These are phyloP conservation scores for Myriosclerotinia scirpicola DNA, from an alignment of 2,329 filamentous ascomycete species.

Conservation along the genomic window DNA sequence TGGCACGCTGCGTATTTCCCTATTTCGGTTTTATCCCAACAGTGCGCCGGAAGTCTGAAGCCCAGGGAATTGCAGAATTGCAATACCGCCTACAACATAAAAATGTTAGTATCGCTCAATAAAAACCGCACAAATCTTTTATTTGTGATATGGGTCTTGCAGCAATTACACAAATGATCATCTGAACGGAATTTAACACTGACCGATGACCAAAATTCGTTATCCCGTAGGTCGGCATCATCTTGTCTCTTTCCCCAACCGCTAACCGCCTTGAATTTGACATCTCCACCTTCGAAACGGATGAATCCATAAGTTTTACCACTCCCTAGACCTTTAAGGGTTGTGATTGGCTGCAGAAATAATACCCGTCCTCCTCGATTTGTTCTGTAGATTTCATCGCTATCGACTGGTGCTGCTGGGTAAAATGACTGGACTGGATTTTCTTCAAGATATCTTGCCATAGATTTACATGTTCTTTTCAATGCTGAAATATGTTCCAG, in stretches of 20 bases:
- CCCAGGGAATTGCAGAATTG: constrained; percentile 18
- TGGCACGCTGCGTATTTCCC: constrained; percentile 20
- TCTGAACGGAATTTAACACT: neutral
- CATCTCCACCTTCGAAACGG: neutral
- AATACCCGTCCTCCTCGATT: neutral
- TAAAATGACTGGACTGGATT: neutral
- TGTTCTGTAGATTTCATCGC: neutral
- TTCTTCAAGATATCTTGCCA: constrained; percentile 1
- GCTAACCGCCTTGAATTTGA: constrained; percentile 2
- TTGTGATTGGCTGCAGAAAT: neutral
- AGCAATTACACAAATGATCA: neutral
- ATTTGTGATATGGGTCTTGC: neutral
- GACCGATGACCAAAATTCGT: constrained; percentile 16
- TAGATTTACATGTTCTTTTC: constrained; percentile 9
- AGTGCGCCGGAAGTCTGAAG: constrained; percentile 4
- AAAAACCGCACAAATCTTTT: neutral
- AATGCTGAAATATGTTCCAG: constrained; percentile 13
- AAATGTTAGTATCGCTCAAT: neutral
- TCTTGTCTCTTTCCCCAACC: neutral
- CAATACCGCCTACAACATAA: neutral
- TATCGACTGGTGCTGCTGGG: neutral
- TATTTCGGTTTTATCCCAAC: constrained; percentile 9
- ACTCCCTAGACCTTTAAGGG: neutral
- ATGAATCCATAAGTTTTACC: constrained; percentile 11
- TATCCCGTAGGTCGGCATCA: constrained; percentile 4